Percentiles rank a stretch among this genome's conserved stretches.
Evolutionary conservation across 192 early-diverging fungal species (phyloP).

Genomic region (Backusella luteola): DNA sequence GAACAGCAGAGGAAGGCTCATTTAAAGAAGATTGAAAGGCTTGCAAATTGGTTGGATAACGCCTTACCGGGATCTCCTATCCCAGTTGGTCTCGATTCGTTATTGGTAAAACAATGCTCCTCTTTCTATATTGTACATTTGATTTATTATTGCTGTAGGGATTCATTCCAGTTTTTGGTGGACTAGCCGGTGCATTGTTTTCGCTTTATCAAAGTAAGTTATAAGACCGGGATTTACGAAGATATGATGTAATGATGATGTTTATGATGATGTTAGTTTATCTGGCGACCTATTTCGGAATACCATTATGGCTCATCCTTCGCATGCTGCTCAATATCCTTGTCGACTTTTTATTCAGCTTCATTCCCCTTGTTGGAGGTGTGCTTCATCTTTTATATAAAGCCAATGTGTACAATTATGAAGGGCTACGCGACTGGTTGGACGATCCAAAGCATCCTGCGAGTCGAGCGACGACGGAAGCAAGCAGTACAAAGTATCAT

Average conservation of each 20-base stretch:
- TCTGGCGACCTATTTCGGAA: conserved; percentile 21
- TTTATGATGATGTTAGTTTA: background rate
- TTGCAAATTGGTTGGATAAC: conserved; percentile 24
- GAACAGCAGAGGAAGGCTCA: background rate
- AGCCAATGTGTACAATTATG: conserved; percentile 28
- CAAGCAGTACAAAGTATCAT: background rate
- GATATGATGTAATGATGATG: background rate
- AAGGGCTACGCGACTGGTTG: conserved; percentile 20
- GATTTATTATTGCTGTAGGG: background rate
- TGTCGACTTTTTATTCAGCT: conserved; percentile 17
- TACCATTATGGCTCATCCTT: conserved; percentile 24
- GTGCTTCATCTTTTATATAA: conserved; percentile 28
- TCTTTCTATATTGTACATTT: too few species aligned
- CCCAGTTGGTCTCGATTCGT: conserved; percentile 22
- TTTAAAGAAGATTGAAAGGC: conserved; percentile 11
- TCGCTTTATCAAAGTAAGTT: conserved; percentile 20
- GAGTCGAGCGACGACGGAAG: background rate
- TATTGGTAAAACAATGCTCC: conserved; percentile 10
- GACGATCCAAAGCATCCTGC: background rate
- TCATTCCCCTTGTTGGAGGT: conserved; percentile 22
- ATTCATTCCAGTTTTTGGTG: conserved; percentile 29
- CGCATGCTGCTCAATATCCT: conserved; percentile 21
- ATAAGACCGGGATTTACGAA: background rate
- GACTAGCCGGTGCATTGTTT: conserved; percentile 2
- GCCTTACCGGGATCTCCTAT: conserved; percentile 27